Percentiles rank a stretch among this genome's conserved stretches.
Conservation (phyloP, 2,329 filamentous ascomycete genomes). For the Phyllosticta citribraziliensis region DNA sequence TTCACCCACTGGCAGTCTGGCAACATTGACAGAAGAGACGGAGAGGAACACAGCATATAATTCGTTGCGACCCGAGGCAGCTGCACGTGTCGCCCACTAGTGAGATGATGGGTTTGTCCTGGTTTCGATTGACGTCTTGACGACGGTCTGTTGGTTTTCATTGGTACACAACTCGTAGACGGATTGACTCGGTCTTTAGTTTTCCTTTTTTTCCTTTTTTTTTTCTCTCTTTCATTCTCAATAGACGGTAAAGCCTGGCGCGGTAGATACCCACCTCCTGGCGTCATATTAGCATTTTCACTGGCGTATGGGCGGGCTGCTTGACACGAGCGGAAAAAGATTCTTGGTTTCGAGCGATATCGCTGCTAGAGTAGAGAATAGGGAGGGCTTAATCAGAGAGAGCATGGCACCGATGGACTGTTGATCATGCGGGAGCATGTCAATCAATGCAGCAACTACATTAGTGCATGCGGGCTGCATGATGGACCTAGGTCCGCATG, state of each 20-base stretch:
- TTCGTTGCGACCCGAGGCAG: slow-evolving; percentile 7
- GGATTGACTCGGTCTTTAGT: background rate
- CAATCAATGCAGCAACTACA: background rate
- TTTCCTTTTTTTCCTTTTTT: background rate
- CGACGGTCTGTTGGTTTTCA: background rate
- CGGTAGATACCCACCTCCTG: slow-evolving; percentile 11
- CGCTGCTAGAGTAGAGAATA: background rate
- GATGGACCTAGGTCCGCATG: background rate
- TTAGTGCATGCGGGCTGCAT: background rate
- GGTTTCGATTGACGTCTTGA: background rate
- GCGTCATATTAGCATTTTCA: slow-evolving; percentile 5
- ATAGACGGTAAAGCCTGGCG: slow-evolving; percentile 9
- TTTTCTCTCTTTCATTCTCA: background rate
- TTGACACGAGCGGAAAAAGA: background rate
- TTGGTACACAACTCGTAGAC: background rate
- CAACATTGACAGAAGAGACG: slow-evolving; percentile 28
- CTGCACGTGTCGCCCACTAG: background rate
- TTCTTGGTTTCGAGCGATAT: background rate
- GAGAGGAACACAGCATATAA: slow-evolving; percentile 25
- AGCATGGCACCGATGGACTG: background rate
- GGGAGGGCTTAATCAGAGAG: background rate
- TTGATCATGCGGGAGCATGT: background rate
- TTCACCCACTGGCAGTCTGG: slow-evolving; percentile 23
- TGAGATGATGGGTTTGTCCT: background rate
- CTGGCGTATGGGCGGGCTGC: background rate